These are phyloP conservation scores for Benincasa hispida DNA, from an alignment of 306 rosid genomes.

Conservation along the genomic window DNA sequence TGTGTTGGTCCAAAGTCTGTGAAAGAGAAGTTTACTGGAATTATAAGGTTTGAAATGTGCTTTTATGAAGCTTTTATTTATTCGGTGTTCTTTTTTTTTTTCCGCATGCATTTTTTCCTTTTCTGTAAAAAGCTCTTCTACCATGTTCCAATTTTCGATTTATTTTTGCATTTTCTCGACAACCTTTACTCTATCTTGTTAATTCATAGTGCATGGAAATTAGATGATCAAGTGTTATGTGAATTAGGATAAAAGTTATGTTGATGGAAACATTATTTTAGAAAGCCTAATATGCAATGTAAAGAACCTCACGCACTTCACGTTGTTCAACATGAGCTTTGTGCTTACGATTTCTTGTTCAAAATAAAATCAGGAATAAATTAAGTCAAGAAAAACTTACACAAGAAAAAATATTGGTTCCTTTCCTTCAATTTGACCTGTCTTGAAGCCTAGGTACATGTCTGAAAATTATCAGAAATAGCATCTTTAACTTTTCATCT, in stretches of 20 bases:
- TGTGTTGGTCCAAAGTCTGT: constrained; percentile 80
- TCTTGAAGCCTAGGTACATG: background rate
- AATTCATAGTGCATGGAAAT: background rate
- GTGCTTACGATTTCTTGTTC: too few species aligned
- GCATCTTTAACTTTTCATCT: too few species aligned
- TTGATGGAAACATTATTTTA: background rate
- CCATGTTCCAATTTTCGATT: background rate
- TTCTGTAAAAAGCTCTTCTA: background rate
- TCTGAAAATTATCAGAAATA: too few species aligned
- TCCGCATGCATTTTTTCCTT: background rate
- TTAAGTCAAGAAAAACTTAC: background rate
- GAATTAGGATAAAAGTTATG: background rate
- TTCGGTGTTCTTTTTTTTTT: background rate
- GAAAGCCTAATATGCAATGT: background rate
- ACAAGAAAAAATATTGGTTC: background rate
- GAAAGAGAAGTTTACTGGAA: constrained; percentile 63
- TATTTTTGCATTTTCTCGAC: background rate
- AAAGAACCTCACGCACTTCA: background rate
- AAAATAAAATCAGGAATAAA: too few species aligned
- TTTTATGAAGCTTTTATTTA: background rate
- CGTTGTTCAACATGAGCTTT: background rate
- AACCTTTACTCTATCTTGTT: background rate
- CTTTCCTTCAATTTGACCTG: background rate
- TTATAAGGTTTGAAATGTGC: constrained; percentile 43
- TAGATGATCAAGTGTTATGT: background rate